Percentiles rank a stretch among this genome's conserved stretches.
These are phyloP conservation scores for Silene noctiflora DNA, from an alignment of 179 eudicot genomes.

Conservation along the genomic window DNA sequence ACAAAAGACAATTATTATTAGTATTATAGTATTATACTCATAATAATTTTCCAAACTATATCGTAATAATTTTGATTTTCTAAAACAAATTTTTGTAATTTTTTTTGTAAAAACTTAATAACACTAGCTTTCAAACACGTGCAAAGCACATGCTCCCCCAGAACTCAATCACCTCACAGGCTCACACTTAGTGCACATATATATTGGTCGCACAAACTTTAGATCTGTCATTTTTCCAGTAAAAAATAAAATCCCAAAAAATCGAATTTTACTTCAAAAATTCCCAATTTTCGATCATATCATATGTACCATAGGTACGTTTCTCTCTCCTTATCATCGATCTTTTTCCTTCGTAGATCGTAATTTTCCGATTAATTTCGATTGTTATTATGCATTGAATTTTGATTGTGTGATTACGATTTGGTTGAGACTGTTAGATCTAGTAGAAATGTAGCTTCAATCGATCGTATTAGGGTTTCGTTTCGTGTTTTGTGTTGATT, in stretches of 20 bases:
- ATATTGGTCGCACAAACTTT: neutral
- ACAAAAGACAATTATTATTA: too few species aligned
- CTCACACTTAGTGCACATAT: neutral
- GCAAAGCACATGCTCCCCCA: neutral
- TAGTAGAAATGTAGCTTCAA: slow-evolving; percentile 17
- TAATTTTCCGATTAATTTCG: neutral
- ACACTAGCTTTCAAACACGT: neutral
- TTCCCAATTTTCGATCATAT: neutral
- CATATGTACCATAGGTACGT: neutral
- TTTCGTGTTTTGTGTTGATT: neutral
- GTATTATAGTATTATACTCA: too few species aligned
- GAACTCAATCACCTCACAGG: neutral
- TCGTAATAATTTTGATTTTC: too few species aligned
- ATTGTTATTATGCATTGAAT: neutral
- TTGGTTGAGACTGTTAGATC: slow-evolving; percentile 17
- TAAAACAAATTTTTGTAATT: too few species aligned
- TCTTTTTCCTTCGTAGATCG: neutral
- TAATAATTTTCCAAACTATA: too few species aligned
- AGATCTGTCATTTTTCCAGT: neutral
- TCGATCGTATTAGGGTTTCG: slow-evolving; percentile 20
- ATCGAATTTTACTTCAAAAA: neutral
- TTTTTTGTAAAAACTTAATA: too few species aligned
- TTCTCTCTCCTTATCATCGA: neutral
- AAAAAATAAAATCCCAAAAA: neutral
- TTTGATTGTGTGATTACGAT: neutral